Evolutionary conservation across 2,329 filamentous ascomycete species (phyloP).

Genomic region (Penicillium sp.): DNA sequence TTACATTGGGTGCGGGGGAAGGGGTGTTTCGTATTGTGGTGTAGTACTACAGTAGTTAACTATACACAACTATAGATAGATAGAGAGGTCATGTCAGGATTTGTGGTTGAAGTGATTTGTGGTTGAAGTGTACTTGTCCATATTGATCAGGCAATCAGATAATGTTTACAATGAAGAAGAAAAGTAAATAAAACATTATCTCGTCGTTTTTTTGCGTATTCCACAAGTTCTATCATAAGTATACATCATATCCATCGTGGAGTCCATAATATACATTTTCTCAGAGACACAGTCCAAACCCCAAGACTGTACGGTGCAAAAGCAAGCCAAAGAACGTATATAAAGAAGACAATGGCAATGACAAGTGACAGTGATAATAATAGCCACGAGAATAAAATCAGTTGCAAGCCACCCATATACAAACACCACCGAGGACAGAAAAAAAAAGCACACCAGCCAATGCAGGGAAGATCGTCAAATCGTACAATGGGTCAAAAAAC

Average conservation of each 20-base stretch:
- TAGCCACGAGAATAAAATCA: constrained; percentile 4
- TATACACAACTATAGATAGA: not conserved
- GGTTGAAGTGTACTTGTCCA: not conserved
- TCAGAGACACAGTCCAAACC: constrained; percentile 6
- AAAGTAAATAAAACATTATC: not conserved
- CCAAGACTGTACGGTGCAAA: constrained; percentile 6
- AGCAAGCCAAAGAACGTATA: not conserved
- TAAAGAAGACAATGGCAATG: constrained; percentile 2
- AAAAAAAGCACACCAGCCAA: constrained; percentile 27
- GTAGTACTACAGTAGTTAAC: not conserved
- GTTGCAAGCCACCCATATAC: constrained; percentile 14
- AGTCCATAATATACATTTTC: constrained; percentile 10
- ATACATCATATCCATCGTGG: constrained; percentile 11
- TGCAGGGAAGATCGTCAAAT: constrained; percentile 28
- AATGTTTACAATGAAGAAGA: not conserved
- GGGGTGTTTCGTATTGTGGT: not conserved
- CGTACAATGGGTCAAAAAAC: constrained; percentile 25
- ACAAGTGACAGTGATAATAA: not conserved
- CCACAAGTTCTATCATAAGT: constrained; percentile 10
- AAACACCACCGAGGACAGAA: constrained; percentile 14
- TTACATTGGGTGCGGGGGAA: not conserved
- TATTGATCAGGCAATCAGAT: not conserved
- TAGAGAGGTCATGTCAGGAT: too few species aligned
- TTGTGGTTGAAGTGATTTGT: not conserved
- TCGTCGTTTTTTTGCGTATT: not conserved